Base-by-base conservation (phyloP, 148 eudicot genomes). In the Cornus suecica region DNA sequence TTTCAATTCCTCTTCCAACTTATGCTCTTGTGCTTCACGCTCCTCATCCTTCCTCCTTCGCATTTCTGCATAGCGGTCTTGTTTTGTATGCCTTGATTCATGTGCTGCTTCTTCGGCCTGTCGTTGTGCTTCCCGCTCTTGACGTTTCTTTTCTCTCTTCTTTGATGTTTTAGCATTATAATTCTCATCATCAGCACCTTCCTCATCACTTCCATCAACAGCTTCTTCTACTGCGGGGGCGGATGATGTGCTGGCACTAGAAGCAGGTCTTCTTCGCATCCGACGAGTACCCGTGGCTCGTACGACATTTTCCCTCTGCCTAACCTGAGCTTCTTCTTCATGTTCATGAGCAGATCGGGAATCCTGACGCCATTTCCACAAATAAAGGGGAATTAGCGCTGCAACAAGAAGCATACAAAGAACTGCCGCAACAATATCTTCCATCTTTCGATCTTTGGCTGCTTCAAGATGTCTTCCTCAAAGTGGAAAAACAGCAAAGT, bases 101-200 rank as follows among this genome's bases (percentile, higher is more conserved):
- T 97, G 94, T 34, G 90, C 85, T 80, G 94, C 97, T 78, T 92
- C 94, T 80, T 89, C 97, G 79, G 92, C 97, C 95, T 92, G 91
- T 20, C 97, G 84, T 80, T 89, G 97, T 26, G 97, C 99, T 69
- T 94, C 96, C 24, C 99, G 85, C 78, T 94, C 99, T 83, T 94
- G 97, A 71, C 96, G 82, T 69, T 86, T 92, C 87, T 86, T 94
- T 74, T 88, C 97, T 83, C 79, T 94, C 81, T 92, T 94, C 89
- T 85, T 92, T 72, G 90, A 83, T 54, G 84, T 89, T 74, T 78
- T 89, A 69, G 81, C 87, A 31, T 69, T 82, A 74, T 84, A 37
- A 31, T 81, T 24, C 65, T 87, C 92, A 68, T 69, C 90, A 51
- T 66, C 97, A 83, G 37, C 92, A 74, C 45, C 96, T 80, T 94